These are phyloP conservation scores for Ceratobasidium sp. DNA, from an alignment of 1,284 basidiomycete species.

Conservation along the genomic window DNA sequence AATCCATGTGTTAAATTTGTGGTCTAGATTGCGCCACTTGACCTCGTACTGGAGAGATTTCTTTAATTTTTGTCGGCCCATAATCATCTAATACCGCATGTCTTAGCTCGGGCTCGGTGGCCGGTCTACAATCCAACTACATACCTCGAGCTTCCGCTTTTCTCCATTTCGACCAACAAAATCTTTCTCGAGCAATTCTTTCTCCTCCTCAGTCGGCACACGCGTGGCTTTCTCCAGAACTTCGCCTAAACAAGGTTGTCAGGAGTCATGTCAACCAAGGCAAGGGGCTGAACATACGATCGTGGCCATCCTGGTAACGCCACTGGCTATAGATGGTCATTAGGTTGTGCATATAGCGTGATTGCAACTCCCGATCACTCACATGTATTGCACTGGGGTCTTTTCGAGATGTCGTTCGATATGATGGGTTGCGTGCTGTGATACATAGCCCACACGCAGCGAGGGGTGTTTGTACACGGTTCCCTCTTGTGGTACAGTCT, in stretches of 20 bases:
- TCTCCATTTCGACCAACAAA: slow-evolving; percentile 95
- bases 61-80: slow-evolving; percentile 98
- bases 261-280: not conserved
- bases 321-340: slow-evolving; percentile 70
- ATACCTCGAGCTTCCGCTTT: slow-evolving; percentile 89
- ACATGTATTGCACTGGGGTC: slow-evolving; percentile 93
- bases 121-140: slow-evolving; percentile 50
- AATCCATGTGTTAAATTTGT: slow-evolving; percentile 95
- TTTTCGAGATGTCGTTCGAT: slow-evolving; percentile 95
- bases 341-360: slow-evolving; percentile 47
- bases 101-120: slow-evolving; percentile 18
- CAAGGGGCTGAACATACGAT: slow-evolving; percentile 72
- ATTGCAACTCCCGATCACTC: slow-evolving; percentile 46
- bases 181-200: slow-evolving; percentile 83
- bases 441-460: slow-evolving; percentile 96
- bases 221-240: slow-evolving; percentile 94
- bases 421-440: slow-evolving; percentile 98
- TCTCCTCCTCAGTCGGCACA: slow-evolving; percentile 90
- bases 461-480: slow-evolving; percentile 97
- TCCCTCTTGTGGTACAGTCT: slow-evolving; percentile 93
- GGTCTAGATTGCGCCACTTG: slow-evolving; percentile 96
- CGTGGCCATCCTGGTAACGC: slow-evolving; percentile 99
- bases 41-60: slow-evolving; percentile 96
- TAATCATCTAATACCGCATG: slow-evolving; percentile 71
- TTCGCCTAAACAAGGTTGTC: slow-evolving; percentile 69